These are phyloP conservation scores for Exophiala sp. DNA, from an alignment of 2,329 filamentous ascomycete genomes.

Conservation along the genomic window DNA sequence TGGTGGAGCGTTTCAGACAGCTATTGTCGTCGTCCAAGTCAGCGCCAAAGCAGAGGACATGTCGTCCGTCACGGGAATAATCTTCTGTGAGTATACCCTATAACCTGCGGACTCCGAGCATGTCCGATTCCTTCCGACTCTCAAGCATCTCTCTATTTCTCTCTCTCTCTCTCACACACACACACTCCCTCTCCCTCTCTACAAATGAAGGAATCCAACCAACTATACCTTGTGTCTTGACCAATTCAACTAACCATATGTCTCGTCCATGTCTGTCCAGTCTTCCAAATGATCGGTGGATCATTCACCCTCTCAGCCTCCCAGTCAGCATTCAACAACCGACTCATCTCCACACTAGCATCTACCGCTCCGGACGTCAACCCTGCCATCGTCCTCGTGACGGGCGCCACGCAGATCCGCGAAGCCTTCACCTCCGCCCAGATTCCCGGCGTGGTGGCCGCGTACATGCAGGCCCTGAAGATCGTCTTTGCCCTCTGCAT, in stretches of 20 bases:
- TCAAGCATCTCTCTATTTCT: too few relatives aligned
- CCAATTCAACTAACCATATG: too few relatives aligned
- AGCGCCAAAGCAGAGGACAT: too few relatives aligned
- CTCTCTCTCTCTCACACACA: too few relatives aligned
- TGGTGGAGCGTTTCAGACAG: conserved; percentile 27
- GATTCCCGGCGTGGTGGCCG: conserved; percentile 28
- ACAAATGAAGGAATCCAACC: neutral
- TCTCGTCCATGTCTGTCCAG: conserved; percentile 25
- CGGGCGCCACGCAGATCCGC: conserved; percentile 32
- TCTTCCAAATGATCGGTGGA: too few relatives aligned
- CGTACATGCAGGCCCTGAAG: conserved; percentile 33
- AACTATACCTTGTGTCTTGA: too few relatives aligned
- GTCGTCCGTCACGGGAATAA: too few relatives aligned
- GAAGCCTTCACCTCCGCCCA: conserved; percentile 27
- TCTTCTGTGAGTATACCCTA: too few relatives aligned
- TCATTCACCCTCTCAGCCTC: conserved; percentile 26
- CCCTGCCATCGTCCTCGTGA: conserved; percentile 26
- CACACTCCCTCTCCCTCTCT: too few relatives aligned
- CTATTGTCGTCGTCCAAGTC: neutral
- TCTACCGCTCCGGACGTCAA: conserved; percentile 27
- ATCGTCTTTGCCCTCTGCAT: conserved; percentile 13
- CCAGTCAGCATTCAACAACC: conserved; percentile 33
- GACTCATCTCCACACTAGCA: conserved; percentile 28
- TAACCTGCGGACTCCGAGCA: too few relatives aligned
- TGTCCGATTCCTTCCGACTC: too few relatives aligned